Evolutionary conservation across 306 rosid species (phyloP).

Genomic region (Glycine tomentella): DNA sequence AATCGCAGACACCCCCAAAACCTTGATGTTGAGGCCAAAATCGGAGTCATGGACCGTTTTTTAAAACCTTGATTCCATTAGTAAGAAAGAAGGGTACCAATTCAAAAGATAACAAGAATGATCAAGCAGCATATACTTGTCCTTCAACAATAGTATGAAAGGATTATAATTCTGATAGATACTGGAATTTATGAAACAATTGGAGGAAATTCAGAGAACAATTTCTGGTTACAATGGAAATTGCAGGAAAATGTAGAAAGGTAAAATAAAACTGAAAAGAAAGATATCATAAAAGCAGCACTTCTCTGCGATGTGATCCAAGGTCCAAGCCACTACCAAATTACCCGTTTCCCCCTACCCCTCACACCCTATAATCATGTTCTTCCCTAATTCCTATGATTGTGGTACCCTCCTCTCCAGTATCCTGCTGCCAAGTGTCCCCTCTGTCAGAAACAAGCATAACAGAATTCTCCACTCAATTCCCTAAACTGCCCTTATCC

Average conservation of each 20-base stretch:
- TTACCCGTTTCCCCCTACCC: not conserved
- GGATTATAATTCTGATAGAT: no score
- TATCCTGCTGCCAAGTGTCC: not conserved
- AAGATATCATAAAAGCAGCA: not conserved
- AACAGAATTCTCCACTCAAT: not conserved
- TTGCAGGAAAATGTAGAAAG: not conserved
- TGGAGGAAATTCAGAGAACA: no score
- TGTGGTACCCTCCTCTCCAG: not conserved
- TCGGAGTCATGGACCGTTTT: no score
- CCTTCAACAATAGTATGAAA: no score
- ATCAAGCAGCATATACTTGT: no score
- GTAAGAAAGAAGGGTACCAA: no score
- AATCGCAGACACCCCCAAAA: no score
- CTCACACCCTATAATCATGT: not conserved
- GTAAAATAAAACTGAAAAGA: not conserved
- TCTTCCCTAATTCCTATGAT: not conserved
- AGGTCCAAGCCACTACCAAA: not conserved
- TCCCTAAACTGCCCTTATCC: not conserved
- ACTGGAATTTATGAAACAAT: no score
- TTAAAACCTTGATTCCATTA: no score
- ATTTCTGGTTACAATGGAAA: not conserved
- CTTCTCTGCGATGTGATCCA: not conserved
- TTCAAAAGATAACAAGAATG: no score
- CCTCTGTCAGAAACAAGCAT: not conserved
- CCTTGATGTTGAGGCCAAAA: no score